Evolutionary conservation across 2,329 filamentous ascomycete species (phyloP).

Genomic region (Nothomitra cinnamomea): DNA sequence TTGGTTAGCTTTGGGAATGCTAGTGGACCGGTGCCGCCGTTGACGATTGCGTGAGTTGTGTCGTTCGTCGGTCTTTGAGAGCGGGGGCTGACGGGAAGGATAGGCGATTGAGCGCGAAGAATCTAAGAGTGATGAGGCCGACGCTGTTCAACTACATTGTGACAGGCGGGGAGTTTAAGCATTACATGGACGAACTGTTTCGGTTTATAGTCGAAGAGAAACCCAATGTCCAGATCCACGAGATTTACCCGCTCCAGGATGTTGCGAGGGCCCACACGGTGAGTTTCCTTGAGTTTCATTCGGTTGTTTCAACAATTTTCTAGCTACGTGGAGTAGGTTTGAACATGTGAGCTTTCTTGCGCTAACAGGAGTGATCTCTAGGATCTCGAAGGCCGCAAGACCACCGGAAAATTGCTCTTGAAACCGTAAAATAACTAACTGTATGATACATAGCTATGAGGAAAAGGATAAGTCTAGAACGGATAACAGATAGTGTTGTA

Average conservation of each 20-base stretch:
- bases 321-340: neutral
- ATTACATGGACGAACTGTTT: constrained; percentile 57
- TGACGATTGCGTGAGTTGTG: constrained; percentile 39
- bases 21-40: constrained; percentile 58
- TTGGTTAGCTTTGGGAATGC: constrained; percentile 72
- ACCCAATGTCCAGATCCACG: constrained; percentile 56
- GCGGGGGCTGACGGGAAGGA: neutral
- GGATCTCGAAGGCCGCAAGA: constrained; percentile 69
- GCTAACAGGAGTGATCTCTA: constrained; percentile 12
- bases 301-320: neutral
- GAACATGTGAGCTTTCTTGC: neutral
- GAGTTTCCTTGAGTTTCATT: constrained; percentile 10
- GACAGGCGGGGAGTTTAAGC: constrained; percentile 52
- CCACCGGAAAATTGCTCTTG: constrained; percentile 67
- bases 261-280: constrained; percentile 50
- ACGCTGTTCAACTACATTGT: constrained; percentile 53
- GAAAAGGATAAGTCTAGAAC: neutral
- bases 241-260: constrained; percentile 60
- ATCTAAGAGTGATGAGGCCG: constrained; percentile 60
- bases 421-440: constrained; percentile 31
- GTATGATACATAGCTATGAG: neutral
- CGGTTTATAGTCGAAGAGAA: constrained; percentile 50
- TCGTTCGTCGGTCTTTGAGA: neutral
- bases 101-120: constrained; percentile 50
- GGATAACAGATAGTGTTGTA: neutral